Percentiles rank a stretch among this genome's conserved stretches.
Conservation (phyloP, 306 rosid genomes). For the Glycine latifolia region DNA sequence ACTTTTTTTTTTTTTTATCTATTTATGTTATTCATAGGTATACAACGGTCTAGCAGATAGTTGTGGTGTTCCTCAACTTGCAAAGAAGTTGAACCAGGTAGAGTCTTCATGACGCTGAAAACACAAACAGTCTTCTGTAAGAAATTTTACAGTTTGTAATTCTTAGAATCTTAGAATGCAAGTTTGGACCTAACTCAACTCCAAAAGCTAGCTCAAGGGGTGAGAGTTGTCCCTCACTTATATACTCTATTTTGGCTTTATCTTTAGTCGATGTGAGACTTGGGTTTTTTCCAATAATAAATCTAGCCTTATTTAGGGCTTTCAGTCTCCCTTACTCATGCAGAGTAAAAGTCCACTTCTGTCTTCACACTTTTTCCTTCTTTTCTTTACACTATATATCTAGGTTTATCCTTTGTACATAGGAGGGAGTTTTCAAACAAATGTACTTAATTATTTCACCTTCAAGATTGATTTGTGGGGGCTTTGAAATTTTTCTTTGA, state of each 20-base stretch:
- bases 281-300: no score
- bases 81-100: slow-evolving; percentile 97
- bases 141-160: no score
- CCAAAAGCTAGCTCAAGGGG: no score
- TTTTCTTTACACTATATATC: not conserved
- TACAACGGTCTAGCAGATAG: slow-evolving; percentile 89
- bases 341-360: no score
- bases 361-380: no score
- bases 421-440: not conserved
- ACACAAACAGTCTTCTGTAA: not conserved
- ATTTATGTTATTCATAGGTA: slow-evolving; percentile 56
- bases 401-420: not conserved
- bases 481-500: slow-evolving; percentile 29
- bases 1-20: not conserved
- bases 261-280: no score
- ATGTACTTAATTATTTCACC: slow-evolving; percentile 13
- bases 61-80: slow-evolving; percentile 95
- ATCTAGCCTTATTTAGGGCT: no score
- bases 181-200: no score
- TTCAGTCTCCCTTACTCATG: no score
- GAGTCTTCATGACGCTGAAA: slow-evolving; percentile 13
- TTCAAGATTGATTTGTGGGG: slow-evolving; percentile 6
- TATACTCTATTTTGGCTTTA: no score
- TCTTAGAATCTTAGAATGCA: no score
- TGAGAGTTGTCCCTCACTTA: no score